Conservation (phyloP, 441 rosid genomes). For the Adansonia grandidieri region DNA sequence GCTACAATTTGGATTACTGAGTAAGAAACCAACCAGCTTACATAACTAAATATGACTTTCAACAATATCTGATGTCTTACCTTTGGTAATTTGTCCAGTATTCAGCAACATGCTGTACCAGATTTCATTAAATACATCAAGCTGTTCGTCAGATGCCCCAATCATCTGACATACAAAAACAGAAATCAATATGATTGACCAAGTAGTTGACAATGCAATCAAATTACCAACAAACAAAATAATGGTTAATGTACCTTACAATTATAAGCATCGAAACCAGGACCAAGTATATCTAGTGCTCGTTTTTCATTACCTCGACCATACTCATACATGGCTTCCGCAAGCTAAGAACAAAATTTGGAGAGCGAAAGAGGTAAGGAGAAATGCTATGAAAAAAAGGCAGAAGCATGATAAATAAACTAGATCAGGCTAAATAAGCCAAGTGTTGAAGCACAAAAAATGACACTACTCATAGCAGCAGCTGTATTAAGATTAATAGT, state of each 20-base stretch:
- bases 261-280: slow-evolving; percentile 61
- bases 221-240: neutral
- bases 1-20: too few species aligned
- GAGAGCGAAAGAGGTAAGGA: neutral
- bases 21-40: too few species aligned
- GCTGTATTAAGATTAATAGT: too few species aligned
- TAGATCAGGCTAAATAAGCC: too few species aligned
- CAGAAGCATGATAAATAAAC: too few species aligned
- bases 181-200: neutral
- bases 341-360: slow-evolving; percentile 52
- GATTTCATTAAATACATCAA: slow-evolving; percentile 84
- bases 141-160: slow-evolving; percentile 88
- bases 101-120: slow-evolving; percentile 68
- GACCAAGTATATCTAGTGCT: slow-evolving; percentile 65
- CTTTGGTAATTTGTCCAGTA: slow-evolving; percentile 58
- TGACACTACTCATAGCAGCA: too few species aligned
- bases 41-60: neutral
- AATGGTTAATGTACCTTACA: slow-evolving; percentile 57
- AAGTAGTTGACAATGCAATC: neutral
- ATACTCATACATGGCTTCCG: slow-evolving; percentile 67
- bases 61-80: slow-evolving; percentile 37
- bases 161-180: slow-evolving; percentile 46
- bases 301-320: slow-evolving; percentile 54
- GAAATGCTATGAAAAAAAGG: neutral
- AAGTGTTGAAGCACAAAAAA: too few species aligned